Evolutionary conservation across 495 filamentous ascomycete species (phyloP).

Genomic region (Peziza echinospora): DNA sequence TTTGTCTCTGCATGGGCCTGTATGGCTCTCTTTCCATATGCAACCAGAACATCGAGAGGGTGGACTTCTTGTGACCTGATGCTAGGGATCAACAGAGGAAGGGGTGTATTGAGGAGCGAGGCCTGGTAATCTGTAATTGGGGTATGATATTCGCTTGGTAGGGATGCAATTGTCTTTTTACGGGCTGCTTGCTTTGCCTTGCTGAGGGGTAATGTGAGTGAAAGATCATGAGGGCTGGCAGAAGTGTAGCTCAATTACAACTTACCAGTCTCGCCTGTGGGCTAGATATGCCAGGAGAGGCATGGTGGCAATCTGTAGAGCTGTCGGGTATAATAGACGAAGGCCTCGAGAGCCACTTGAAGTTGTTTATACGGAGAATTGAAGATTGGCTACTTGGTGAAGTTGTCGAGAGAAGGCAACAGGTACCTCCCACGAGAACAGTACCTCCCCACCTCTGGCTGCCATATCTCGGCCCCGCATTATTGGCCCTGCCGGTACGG

Average conservation of each 20-base stretch:
- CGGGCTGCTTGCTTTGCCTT: conserved; percentile 61
- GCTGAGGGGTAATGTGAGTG: conserved; percentile 26
- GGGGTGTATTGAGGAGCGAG: conserved; percentile 46
- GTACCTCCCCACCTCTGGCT: too few species aligned
- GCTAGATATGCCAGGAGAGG: conserved; percentile 34
- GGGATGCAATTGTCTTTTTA: conserved; percentile 38
- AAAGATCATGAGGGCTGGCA: not conserved
- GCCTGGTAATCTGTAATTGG: conserved; percentile 39
- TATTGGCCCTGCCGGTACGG: too few species aligned
- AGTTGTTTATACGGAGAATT: too few species aligned
- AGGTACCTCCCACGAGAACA: too few species aligned
- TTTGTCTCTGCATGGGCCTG: conserved; percentile 75
- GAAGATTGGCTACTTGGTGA: too few species aligned
- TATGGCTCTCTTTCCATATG: conserved; percentile 79
- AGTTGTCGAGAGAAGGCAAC: too few species aligned
- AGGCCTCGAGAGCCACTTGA: too few species aligned
- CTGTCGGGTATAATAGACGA: too few species aligned
- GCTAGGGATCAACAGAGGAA: conserved; percentile 53
- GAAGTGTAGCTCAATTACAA: not conserved
- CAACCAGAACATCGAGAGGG: conserved; percentile 52
- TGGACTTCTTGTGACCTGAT: conserved; percentile 45
- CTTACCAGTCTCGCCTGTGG: conserved; percentile 39
- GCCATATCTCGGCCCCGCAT: too few species aligned
- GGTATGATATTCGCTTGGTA: conserved; percentile 42
- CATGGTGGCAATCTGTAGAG: too few species aligned